Conservation (phyloP, 148 eudicot species). For the Heliosperma pusillum region DNA sequence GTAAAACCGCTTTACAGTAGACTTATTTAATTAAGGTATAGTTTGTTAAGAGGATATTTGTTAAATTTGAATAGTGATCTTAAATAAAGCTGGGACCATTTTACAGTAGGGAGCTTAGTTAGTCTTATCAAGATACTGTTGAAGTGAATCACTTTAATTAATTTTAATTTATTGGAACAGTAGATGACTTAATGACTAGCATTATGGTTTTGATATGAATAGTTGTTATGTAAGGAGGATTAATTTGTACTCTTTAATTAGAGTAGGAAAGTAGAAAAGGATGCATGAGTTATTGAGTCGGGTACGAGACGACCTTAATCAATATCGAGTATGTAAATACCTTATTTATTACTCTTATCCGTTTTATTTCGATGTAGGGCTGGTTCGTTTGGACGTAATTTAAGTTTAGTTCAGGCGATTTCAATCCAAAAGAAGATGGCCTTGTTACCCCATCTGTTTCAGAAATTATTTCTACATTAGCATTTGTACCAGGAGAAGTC, state of each 20-base stretch:
- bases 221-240: background rate
- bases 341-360: background rate
- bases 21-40: slow-evolving; percentile 1
- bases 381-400: too few species aligned
- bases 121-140: slow-evolving; percentile 24
- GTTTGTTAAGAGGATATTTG: background rate
- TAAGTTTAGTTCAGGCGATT: too few species aligned
- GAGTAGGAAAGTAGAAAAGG: background rate
- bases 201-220: background rate
- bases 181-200: background rate
- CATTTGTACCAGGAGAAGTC: too few species aligned
- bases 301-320: too few species aligned
- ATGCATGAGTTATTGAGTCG: background rate
- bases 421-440: too few species aligned
- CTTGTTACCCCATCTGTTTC: too few species aligned
- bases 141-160: background rate
- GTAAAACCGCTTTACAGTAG: too few species aligned
- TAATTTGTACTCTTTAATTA: background rate
- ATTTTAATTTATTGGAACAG: background rate
- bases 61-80: background rate
- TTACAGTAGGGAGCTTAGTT: slow-evolving; percentile 1
- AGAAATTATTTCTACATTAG: too few species aligned
- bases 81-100: slow-evolving; percentile 17
- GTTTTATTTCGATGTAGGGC: too few species aligned
- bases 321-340: too few species aligned